Percentiles rank a stretch among this genome's conserved stretches.
Conservation (phyloP, 257 asterid genomes). For the Datura wrightii region DNA sequence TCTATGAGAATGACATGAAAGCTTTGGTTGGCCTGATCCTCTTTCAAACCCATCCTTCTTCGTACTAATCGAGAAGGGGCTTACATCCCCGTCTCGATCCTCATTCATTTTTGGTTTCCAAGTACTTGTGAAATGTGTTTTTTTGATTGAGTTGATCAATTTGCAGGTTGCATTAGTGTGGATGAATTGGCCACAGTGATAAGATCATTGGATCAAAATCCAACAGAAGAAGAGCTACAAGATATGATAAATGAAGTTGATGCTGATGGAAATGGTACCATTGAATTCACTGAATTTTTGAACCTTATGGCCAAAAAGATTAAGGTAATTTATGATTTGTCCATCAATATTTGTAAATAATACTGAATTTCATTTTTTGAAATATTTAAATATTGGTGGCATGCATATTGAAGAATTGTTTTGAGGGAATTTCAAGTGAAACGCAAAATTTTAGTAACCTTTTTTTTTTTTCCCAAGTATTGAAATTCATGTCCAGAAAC, state of each 20-base stretch:
- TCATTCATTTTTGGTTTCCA: neutral
- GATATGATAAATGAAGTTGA: conserved; percentile 54
- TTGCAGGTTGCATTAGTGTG: conserved; percentile 48
- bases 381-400: too few species aligned
- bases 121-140: neutral
- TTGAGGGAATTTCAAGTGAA: too few species aligned
- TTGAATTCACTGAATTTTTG: conserved; percentile 40
- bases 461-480: too few species aligned
- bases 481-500: neutral
- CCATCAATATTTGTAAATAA: neutral
- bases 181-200: conserved; percentile 54
- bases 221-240: conserved; percentile 50
- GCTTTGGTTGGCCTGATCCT: too few species aligned
- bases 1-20: too few species aligned
- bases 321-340: neutral
- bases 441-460: too few species aligned
- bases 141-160: neutral
- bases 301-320: neutral
- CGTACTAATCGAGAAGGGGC: too few species aligned
- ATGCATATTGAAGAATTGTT: too few species aligned
- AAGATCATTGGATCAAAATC: conserved; percentile 54
- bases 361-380: too few species aligned
- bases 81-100: too few species aligned
- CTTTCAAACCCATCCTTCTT: too few species aligned
- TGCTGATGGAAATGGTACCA: conserved; percentile 56